Conservation (phyloP, 1,284 basidiomycete genomes). For the Marasmius sp. region DNA sequence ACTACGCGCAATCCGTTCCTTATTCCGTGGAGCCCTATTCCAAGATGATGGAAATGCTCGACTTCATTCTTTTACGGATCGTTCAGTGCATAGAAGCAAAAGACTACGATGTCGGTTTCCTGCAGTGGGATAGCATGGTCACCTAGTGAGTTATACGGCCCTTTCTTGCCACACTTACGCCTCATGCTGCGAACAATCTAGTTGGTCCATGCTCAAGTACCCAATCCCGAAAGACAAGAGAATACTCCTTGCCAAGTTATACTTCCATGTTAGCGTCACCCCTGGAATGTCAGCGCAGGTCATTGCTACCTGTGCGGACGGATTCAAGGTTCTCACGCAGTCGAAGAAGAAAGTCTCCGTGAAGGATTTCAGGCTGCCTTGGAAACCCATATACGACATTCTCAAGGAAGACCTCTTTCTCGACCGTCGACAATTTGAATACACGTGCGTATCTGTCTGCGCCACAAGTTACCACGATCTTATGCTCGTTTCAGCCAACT, state of each 20-base stretch:
- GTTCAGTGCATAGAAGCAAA: slow-evolving; percentile 76
- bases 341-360: slow-evolving; percentile 79
- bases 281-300: slow-evolving; percentile 63
- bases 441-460: slow-evolving; percentile 50
- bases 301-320: slow-evolving; percentile 60
- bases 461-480: neutral
- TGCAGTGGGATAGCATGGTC: slow-evolving; percentile 79
- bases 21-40: slow-evolving; percentile 81
- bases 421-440: slow-evolving; percentile 79
- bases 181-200: slow-evolving; percentile 27
- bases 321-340: slow-evolving; percentile 52
- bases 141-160: slow-evolving; percentile 53
- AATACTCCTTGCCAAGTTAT: slow-evolving; percentile 77
- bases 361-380: slow-evolving; percentile 84
- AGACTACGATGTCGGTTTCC: slow-evolving; percentile 77
- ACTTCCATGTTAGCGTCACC: slow-evolving; percentile 68
- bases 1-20: slow-evolving; percentile 67
- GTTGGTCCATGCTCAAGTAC: slow-evolving; percentile 83
- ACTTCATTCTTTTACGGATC: slow-evolving; percentile 71
- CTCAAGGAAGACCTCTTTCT: slow-evolving; percentile 84
- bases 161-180: neutral
- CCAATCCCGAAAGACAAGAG: slow-evolving; percentile 82
- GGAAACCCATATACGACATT: slow-evolving; percentile 84
- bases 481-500: slow-evolving; percentile 52
- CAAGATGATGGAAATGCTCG: slow-evolving; percentile 80